phyloP scores from a whole-genome alignment of 768 basidiomycete genomes.

The Galerina marginata region DNA sequence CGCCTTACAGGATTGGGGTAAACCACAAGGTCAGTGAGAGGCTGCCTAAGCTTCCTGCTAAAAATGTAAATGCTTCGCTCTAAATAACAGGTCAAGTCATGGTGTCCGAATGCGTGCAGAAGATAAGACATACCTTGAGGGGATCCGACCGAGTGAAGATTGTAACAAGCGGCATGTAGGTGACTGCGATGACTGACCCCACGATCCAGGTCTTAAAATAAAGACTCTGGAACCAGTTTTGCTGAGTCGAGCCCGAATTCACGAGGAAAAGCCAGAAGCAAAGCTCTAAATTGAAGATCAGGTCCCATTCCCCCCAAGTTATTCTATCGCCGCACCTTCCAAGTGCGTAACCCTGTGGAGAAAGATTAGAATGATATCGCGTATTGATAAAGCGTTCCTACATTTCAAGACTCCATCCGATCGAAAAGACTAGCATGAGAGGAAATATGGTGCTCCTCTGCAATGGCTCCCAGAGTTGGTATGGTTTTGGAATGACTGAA shows the following conservation, averaged over 20 bases:
- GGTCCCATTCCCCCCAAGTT: not conserved
- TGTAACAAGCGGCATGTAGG: constrained; percentile 75
- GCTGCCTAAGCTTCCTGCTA: constrained; percentile 73
- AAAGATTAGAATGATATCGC: not conserved
- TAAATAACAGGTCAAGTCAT: constrained; percentile 32
- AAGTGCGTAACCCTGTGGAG: constrained; percentile 71
- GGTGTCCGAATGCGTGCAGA: constrained; percentile 4
- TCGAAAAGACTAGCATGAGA: constrained; percentile 62
- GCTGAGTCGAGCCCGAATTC: constrained; percentile 62
- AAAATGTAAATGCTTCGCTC: constrained; percentile 73
- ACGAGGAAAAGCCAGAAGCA: constrained; percentile 90
- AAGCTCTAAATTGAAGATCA: constrained; percentile 54
- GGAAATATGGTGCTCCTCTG: constrained; percentile 64
- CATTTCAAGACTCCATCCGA: constrained; percentile 81
- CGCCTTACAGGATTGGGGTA: constrained; percentile 64
- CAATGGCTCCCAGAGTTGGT: constrained; percentile 54
- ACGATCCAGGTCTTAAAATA: constrained; percentile 79
- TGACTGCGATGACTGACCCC: constrained; percentile 64
- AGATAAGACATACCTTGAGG: constrained; percentile 51
- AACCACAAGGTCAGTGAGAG: constrained; percentile 77
- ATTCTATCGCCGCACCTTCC: constrained; percentile 56
- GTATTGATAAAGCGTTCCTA: constrained; percentile 38
- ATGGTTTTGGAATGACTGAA: constrained; percentile 71
- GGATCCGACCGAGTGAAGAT: constrained; percentile 64
- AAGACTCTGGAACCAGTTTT: constrained; percentile 76